Base-by-base conservation (phyloP, 305 asterid genomes). In the Fraxinus sp. region DNA sequence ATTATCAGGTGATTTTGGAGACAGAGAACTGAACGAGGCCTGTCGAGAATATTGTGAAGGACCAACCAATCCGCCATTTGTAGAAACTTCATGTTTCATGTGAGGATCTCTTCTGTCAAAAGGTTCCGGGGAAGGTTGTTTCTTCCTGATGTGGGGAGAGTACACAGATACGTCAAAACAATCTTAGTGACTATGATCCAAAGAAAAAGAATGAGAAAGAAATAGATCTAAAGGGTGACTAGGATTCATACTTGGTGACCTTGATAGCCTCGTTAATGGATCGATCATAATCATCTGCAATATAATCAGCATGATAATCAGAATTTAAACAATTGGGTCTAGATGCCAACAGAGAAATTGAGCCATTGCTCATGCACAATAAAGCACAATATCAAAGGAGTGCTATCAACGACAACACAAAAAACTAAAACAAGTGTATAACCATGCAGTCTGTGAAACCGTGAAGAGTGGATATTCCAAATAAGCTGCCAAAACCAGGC, bases 251-350 rank as follows among this genome's bases (percentile, higher is more conserved):
- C 98, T 92, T 92, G 87, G 98, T 93, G 89, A 90, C 86, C 88
- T 93, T 92, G 85, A 95, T 89, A 86, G 98, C 98, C 91, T 95
- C 98, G 73, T 83, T 92, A 82, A 95, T 95, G 33, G 98, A 93
- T 73, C 95, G 92, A 82, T 93, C 98, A 77, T 89, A 95, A 89
- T 91, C 98, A 89, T 95, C 98, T 95, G 80, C 77, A 74, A 82
- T 49, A 32, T 66, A 79, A 64, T 28, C 46, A 85, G 39, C 28
- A 79, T 4, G 79, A 35, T 52, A 75, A 82, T 83, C 82, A 75
- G 86, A 80, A 73, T 41, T 52, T 75, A 39, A 41, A 30, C 32
- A 55, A 32, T 79, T n/a, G 35, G 36, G 35, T 68, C 13, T 6
- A 22, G 72, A 62, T 62, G 72, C 72, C 30, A 62, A 62, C 33